phyloP scores from a whole-genome alignment of 441 rosid species.

The Eruca vesicaria region DNA sequence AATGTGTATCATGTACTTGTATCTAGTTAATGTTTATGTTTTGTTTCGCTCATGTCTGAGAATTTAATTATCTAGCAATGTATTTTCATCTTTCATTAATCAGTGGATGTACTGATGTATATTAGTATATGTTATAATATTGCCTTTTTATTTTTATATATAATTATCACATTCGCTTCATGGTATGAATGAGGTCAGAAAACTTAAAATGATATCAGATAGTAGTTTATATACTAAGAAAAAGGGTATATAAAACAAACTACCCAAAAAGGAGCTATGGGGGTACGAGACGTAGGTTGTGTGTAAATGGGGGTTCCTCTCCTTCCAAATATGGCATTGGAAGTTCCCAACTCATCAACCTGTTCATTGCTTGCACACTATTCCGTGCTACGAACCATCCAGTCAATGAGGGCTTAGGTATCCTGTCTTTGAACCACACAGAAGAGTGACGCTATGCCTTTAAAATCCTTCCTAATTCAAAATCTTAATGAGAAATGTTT shows the following conservation, averaged over 20 bases:
- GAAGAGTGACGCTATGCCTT: too few relatives aligned
- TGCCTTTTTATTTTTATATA: not conserved
- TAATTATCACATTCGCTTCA: not conserved
- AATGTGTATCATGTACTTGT: conserved; percentile 30
- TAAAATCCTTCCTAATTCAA: not conserved
- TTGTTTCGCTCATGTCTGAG: not conserved
- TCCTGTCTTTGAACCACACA: too few relatives aligned
- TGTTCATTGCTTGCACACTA: too few relatives aligned
- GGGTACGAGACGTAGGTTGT: too few relatives aligned
- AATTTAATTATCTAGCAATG: conserved; percentile 23
- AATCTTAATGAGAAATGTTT: too few relatives aligned
- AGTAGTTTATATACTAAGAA: not conserved
- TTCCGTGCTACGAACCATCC: too few relatives aligned
- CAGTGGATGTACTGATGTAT: conserved; percentile 30
- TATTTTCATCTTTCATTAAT: conserved; percentile 24
- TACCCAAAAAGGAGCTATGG: not conserved
- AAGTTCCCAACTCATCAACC: too few relatives aligned
- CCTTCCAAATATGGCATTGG: too few relatives aligned
- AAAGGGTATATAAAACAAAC: not conserved
- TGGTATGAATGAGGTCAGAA: not conserved
- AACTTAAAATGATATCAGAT: too few relatives aligned
- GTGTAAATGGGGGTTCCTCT: too few relatives aligned
- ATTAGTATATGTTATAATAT: not conserved
- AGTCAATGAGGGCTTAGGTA: too few relatives aligned
- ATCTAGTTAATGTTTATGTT: not conserved